Percentiles rank a stretch among this genome's conserved stretches.
These are phyloP conservation scores for Mortierella sp. DNA, from an alignment of 371 early-diverging fungal species.

Conservation along the genomic window DNA sequence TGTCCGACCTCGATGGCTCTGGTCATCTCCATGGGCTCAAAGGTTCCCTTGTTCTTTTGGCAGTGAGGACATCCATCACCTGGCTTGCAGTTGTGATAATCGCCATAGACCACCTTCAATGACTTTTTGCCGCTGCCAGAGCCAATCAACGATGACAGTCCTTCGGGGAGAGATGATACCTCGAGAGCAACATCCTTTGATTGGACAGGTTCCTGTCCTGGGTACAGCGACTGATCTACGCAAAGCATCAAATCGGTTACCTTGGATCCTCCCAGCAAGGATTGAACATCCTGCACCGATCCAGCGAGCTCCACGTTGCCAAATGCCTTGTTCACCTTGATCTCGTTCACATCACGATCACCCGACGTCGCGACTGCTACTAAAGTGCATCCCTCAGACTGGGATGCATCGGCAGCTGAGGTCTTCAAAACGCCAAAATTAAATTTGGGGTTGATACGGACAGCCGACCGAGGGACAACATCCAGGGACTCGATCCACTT, in stretches of 20 bases:
- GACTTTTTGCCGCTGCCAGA: not conserved
- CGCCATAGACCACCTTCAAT: conserved; percentile 59
- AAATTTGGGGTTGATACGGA: conserved; percentile 42
- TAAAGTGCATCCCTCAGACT: conserved; percentile 14
- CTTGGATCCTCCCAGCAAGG: conserved; percentile 27
- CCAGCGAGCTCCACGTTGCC: conserved; percentile 36
- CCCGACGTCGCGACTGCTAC: conserved; percentile 45
- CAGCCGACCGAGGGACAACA: conserved; percentile 31
- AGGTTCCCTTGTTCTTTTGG: conserved; percentile 20
- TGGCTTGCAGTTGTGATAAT: conserved; percentile 66
- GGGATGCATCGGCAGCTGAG: conserved; percentile 1
- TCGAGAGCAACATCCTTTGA: conserved; percentile 23
- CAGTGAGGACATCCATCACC: conserved; percentile 82
- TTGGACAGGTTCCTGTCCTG: conserved; percentile 27
- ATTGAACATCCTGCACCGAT: conserved; percentile 35
- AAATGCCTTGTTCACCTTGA: conserved; percentile 49
- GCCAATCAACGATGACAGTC: conserved; percentile 22
- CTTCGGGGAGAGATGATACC: conserved; percentile 22
- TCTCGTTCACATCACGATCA: conserved; percentile 45
- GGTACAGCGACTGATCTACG: conserved; percentile 49
- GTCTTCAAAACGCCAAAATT: conserved; percentile 33
- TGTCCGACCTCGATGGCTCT: conserved; percentile 93
- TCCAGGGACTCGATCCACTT: conserved; percentile 57
- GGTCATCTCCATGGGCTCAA: conserved; percentile 58
- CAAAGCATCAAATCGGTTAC: conserved; percentile 37